Evolutionary conservation across 225 moss, liverwort and hornwort species (phyloP).

Genomic region (Marchantia polymorpha): DNA sequence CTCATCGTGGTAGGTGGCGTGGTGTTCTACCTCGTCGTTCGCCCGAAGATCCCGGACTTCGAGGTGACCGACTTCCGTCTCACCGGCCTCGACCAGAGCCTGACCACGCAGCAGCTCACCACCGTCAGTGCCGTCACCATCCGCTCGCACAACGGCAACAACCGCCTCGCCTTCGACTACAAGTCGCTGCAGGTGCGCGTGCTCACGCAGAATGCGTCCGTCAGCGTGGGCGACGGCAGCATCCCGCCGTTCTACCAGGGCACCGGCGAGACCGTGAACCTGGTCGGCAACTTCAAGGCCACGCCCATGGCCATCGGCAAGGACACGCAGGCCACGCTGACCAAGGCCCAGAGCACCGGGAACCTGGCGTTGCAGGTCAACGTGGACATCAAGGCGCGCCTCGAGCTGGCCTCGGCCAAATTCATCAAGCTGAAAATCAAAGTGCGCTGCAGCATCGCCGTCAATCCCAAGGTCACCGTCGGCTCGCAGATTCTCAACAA

Average conservation of each 20-base stretch:
- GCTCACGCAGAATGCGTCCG: neutral
- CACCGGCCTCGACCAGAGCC: conserved; percentile 10
- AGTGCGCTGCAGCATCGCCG: conserved; percentile 6
- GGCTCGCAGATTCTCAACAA: conserved; percentile 23
- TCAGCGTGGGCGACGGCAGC: conserved; percentile 14
- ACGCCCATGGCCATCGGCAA: conserved; percentile 19
- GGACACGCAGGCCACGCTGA: neutral
- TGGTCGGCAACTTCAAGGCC: conserved; percentile 9
- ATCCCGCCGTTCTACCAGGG: neutral
- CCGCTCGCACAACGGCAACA: conserved; percentile 13
- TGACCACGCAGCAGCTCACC: conserved; percentile 6
- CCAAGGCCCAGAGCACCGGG: conserved; percentile 10
- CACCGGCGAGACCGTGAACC: neutral
- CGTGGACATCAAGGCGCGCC: conserved; percentile 10
- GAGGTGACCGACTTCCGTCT: conserved; percentile 15
- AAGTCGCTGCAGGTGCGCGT: conserved; percentile 6
- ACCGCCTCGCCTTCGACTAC: conserved; percentile 1
- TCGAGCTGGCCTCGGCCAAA: neutral
- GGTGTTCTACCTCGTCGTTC: conserved; percentile 2
- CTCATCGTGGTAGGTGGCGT: neutral
- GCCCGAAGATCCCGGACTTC: conserved; percentile 13
- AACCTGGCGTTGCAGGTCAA: conserved; percentile 12
- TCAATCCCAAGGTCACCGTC: conserved; percentile 10
- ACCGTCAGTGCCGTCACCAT: neutral
- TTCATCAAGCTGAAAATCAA: conserved; percentile 21